Conservation (phyloP, 192 early-diverging fungal species). For the Glomus cerebriforme region DNA sequence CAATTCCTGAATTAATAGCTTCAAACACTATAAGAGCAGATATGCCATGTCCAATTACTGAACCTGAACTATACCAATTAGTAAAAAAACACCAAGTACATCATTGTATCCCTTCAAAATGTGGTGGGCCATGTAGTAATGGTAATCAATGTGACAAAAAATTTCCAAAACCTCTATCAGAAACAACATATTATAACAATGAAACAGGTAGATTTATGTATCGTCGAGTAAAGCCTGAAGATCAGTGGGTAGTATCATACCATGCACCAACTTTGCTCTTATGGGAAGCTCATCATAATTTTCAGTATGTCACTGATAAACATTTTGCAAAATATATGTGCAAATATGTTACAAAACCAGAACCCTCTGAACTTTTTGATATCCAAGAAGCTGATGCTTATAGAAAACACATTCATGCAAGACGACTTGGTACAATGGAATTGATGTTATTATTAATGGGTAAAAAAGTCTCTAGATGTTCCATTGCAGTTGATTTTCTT, state of each 20-base stretch:
- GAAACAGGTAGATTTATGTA: not conserved
- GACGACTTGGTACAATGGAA: not conserved
- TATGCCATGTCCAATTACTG: not conserved
- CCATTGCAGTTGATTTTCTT: not conserved
- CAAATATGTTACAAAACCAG: not conserved
- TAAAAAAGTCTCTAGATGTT: not conserved
- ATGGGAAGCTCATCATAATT: conserved; percentile 4
- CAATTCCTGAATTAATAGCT: not conserved
- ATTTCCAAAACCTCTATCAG: not conserved
- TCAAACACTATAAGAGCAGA: not conserved
- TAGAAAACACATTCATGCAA: not conserved
- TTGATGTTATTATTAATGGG: not conserved
- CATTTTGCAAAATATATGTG: conserved; percentile 2
- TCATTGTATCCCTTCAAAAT: not conserved
- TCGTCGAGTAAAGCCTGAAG: not conserved
- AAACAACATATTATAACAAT: not conserved
- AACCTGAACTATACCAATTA: not conserved
- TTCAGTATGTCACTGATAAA: not conserved
- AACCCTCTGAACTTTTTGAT: not conserved
- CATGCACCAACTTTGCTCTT: not conserved
- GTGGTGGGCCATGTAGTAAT: not conserved
- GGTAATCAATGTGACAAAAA: not conserved
- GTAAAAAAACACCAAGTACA: not conserved
- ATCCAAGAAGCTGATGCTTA: not conserved
- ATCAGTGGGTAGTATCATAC: not conserved